These are phyloP conservation scores for Volvariella surrecta DNA, from an alignment of 1,284 basidiomycete species.

Conservation along the genomic window DNA sequence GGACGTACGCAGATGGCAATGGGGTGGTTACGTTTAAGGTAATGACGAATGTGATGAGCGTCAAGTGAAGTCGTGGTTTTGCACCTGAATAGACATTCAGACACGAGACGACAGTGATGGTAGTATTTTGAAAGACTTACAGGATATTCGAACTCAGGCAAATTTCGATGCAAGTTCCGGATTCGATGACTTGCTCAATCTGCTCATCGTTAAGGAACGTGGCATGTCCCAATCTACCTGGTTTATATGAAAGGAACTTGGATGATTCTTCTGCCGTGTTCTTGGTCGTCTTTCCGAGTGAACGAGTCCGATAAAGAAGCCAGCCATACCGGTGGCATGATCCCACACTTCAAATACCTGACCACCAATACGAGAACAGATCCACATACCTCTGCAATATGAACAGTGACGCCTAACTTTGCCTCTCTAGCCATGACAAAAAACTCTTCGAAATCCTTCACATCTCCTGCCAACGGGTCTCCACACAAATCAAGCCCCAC, in stretches of 20 bases:
- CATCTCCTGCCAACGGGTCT: constrained; percentile 55
- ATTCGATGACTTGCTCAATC: constrained; percentile 43
- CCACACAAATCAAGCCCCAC: constrained; percentile 81
- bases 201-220: constrained; percentile 67
- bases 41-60: constrained; percentile 64
- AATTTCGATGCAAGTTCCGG: constrained; percentile 67
- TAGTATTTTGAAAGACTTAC: constrained; percentile 28
- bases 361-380: background rate
- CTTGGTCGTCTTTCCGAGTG: constrained; percentile 31
- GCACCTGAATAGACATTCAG: constrained; percentile 32
- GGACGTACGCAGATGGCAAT: constrained; percentile 66
- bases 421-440: constrained; percentile 48
- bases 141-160: constrained; percentile 78
- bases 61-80: constrained; percentile 61
- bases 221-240: constrained; percentile 72
- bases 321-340: background rate
- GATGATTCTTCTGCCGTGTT: constrained; percentile 53
- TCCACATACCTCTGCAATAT: constrained; percentile 66
- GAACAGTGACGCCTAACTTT: constrained; percentile 63
- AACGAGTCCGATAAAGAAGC: background rate
- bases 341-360: background rate
- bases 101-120: background rate
- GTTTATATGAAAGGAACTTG: constrained; percentile 53
- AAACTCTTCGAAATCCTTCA: constrained; percentile 40
- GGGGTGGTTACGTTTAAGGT: constrained; percentile 56